phyloP scores from a whole-genome alignment of 2,329 filamentous ascomycete species.

The Reticulascus tulasneorum region DNA sequence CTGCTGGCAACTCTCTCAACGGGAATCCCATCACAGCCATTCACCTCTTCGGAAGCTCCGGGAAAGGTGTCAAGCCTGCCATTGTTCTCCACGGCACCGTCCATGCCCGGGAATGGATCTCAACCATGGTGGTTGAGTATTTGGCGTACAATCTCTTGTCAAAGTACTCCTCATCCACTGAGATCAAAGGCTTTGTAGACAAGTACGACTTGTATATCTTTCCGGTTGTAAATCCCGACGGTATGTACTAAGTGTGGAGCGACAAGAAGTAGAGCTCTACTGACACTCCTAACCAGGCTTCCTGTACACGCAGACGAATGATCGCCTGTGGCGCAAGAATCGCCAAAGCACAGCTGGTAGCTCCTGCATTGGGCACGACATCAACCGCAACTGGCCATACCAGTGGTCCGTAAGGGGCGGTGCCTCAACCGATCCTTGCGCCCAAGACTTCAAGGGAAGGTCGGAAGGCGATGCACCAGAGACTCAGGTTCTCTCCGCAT shows the following conservation, averaged over 20 bases:
- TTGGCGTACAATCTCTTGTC: conserved; percentile 37
- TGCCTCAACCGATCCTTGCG: conserved; percentile 40
- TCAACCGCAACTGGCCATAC: conserved; percentile 51
- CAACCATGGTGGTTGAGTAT: conserved; percentile 38
- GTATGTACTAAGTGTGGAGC: conserved; percentile 19
- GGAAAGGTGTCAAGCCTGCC: conserved; percentile 36
- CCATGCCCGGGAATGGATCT: conserved; percentile 51
- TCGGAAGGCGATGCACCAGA: conserved; percentile 38
- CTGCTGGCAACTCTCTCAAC: conserved; percentile 34
- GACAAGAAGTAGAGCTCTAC: too few relatives aligned
- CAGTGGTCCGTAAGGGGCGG: conserved; percentile 39
- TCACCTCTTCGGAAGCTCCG: conserved; percentile 38
- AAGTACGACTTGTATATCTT: conserved; percentile 59
- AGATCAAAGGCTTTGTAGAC: conserved; percentile 40
- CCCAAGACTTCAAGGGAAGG: conserved; percentile 34
- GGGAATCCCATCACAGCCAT: conserved; percentile 52
- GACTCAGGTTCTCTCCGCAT: conserved; percentile 35
- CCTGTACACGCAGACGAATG: conserved; percentile 45
- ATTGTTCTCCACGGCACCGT: conserved; percentile 45
- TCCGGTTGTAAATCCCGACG: conserved; percentile 50
- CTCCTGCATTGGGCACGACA: conserved; percentile 39
- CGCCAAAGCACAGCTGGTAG: conserved; percentile 30
- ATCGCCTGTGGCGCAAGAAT: conserved; percentile 53
- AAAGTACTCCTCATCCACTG: conserved; percentile 25
- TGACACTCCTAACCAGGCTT: conserved; percentile 32